phyloP scores from a whole-genome alignment of 164 flowering plant genomes.

The Nymphaea thermarum region DNA sequence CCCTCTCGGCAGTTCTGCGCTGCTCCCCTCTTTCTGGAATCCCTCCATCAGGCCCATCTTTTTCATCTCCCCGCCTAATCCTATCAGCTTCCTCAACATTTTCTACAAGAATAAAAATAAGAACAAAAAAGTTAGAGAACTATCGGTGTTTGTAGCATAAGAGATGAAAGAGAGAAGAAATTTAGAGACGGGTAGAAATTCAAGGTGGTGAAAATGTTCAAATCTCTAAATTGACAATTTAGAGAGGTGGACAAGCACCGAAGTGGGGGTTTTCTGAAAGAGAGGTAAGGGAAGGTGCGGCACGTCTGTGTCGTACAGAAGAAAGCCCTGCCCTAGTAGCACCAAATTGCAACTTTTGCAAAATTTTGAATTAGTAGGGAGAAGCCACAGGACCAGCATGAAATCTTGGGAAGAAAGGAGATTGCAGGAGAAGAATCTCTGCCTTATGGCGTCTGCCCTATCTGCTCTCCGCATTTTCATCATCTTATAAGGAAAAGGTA shows the following conservation, averaged over 20 bases:
- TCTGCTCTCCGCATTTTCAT: too few relatives aligned
- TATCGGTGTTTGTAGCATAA: too few relatives aligned
- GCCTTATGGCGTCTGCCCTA: not conserved
- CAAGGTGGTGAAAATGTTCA: not conserved
- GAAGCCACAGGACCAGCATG: not conserved
- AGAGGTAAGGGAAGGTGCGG: too few relatives aligned
- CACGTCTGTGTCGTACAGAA: too few relatives aligned
- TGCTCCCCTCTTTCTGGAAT: not conserved
- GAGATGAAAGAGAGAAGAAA: not conserved
- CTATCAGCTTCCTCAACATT: too few relatives aligned
- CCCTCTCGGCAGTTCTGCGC: not conserved
- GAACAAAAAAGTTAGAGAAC: too few relatives aligned
- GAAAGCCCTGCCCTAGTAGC: not conserved
- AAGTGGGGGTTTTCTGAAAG: too few relatives aligned
- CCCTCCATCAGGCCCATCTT: not conserved
- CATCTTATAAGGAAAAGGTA: too few relatives aligned
- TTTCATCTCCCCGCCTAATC: not conserved
- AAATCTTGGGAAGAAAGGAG: not conserved
- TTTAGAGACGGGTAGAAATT: not conserved
- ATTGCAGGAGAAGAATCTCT: not conserved
- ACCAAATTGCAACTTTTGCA: not conserved
- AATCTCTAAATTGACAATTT: too few relatives aligned
- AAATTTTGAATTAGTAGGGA: not conserved
- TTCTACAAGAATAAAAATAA: too few relatives aligned
- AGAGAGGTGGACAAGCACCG: too few relatives aligned